Evolutionary conservation across 352 stramenopile species (phyloP).

Genomic region (Blastocystis sp.): DNA sequence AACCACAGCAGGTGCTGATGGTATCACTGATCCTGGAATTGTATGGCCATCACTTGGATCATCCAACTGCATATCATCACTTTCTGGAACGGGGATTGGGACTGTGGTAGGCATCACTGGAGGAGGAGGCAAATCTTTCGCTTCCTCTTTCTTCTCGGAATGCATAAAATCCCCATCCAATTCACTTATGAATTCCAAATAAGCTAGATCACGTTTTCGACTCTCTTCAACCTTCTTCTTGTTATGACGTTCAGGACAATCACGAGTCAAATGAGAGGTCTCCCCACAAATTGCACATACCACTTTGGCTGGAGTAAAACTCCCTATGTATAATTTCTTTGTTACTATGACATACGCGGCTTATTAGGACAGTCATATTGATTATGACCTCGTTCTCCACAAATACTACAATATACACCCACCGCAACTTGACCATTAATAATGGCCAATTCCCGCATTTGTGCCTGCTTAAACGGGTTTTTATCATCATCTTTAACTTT

Average conservation of each 20-base stretch:
- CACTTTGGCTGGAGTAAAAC: slow-evolving; percentile 78
- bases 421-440: slow-evolving; percentile 89
- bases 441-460: slow-evolving; percentile 93
- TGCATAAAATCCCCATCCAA: slow-evolving; percentile 1
- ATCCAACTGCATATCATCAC: slow-evolving; percentile 17
- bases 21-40: neutral
- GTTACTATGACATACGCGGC: slow-evolving; percentile 75
- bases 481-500: slow-evolving; percentile 81
- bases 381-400: slow-evolving; percentile 82
- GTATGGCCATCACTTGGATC: neutral
- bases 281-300: slow-evolving; percentile 83
- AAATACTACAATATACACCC: slow-evolving; percentile 81
- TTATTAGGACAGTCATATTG: slow-evolving; percentile 83
- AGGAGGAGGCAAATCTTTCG: neutral
- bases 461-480: slow-evolving; percentile 92
- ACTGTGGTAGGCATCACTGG: neutral
- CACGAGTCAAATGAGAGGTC: slow-evolving; percentile 80
- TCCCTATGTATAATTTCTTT: slow-evolving; percentile 69
- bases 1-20: neutral
- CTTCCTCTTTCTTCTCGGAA: neutral
- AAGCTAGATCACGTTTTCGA: slow-evolving; percentile 38
- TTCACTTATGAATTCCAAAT: slow-evolving; percentile 55
- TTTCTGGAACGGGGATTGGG: neutral
- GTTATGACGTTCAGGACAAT: slow-evolving; percentile 78
- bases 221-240: slow-evolving; percentile 69